Percentiles rank a stretch among this genome's conserved stretches.
Conservation (phyloP, 805 yeast species). For the Wickerhamomyces queroliae region DNA sequence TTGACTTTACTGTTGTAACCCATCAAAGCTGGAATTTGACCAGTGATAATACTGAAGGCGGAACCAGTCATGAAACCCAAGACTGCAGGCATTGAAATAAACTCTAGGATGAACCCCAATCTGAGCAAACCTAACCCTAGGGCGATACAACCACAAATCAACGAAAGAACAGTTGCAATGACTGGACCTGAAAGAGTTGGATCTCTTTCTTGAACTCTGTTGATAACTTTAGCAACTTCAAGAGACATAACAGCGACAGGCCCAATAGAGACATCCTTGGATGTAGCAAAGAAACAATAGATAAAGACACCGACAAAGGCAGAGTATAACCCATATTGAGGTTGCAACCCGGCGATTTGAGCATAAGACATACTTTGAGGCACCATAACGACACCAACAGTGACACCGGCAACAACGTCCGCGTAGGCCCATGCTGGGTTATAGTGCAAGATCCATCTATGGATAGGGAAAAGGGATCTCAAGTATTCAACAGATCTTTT, state of each 20-base stretch:
- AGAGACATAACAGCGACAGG: slow-evolving; percentile 96
- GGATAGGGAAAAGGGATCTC: slow-evolving; percentile 68
- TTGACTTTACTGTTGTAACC: slow-evolving; percentile 65
- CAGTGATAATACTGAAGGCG: slow-evolving; percentile 73
- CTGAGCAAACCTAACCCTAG: slow-evolving; percentile 77
- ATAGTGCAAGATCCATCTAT: slow-evolving; percentile 81
- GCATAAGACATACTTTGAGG: slow-evolving; percentile 98
- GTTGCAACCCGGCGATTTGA: slow-evolving; percentile 69
- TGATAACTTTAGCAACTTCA: slow-evolving; percentile 75
- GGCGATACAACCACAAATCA: slow-evolving; percentile 83
- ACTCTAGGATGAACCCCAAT: slow-evolving; percentile 82
- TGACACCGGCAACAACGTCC: slow-evolving; percentile 86
- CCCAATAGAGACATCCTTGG: slow-evolving; percentile 93
- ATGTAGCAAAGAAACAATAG: slow-evolving; percentile 88
- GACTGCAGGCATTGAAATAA: slow-evolving; percentile 87
- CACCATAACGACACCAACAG: slow-evolving; percentile 89
- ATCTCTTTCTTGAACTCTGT: slow-evolving; percentile 49
- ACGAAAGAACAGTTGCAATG: slow-evolving; percentile 75
- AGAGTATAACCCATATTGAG: slow-evolving; percentile 87
- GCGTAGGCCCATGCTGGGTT: slow-evolving; percentile 73
- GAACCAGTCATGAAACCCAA: slow-evolving; percentile 95
- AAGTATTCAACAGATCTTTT: slow-evolving; percentile 40
- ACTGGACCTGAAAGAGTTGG: slow-evolving; percentile 50
- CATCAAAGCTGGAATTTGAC: slow-evolving; percentile 84
- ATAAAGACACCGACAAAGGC: slow-evolving; percentile 87